Conservation (phyloP, 805 yeast genomes). For the Sporopachydermia quercuum region DNA sequence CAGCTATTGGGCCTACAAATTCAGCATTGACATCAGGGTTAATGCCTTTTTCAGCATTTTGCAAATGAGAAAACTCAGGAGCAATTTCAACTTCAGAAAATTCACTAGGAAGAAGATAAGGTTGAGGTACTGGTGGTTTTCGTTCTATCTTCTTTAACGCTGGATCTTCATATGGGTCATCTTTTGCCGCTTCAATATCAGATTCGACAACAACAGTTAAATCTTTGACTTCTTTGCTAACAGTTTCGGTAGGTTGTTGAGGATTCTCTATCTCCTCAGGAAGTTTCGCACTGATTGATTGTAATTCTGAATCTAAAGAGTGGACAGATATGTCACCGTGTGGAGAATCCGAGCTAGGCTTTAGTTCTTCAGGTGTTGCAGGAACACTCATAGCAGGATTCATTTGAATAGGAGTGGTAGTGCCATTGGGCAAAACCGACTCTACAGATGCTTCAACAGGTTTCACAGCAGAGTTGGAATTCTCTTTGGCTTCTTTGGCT, state of each 20-base stretch:
- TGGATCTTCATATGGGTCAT: conserved; percentile 17
- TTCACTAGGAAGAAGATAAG: conserved; percentile 47
- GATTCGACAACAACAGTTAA: conserved; percentile 8
- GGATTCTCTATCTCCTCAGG: conserved; percentile 7
- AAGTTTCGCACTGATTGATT: conserved; percentile 6
- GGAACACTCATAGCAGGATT: background rate
- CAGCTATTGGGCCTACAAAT: conserved; percentile 66
- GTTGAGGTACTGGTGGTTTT: conserved; percentile 36
- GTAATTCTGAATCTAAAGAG: conserved; percentile 2
- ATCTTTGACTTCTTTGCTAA: conserved; percentile 4
- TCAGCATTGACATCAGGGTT: no score
- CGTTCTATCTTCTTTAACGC: conserved; percentile 16
- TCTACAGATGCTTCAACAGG: background rate
- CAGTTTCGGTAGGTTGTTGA: conserved; percentile 5
- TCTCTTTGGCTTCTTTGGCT: conserved; percentile 5
- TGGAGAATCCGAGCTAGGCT: background rate
- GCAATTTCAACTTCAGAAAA: conserved; percentile 43
- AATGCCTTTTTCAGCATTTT: no score
- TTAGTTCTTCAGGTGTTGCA: background rate
- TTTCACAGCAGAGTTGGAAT: background rate
- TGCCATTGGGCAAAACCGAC: no score
- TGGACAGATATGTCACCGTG: background rate
- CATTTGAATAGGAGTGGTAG: background rate
- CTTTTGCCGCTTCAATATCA: conserved; percentile 11
- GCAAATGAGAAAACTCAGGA: conserved; percentile 33